Conservation (phyloP, 345 rosid species). For the Pugionium cornutum region DNA sequence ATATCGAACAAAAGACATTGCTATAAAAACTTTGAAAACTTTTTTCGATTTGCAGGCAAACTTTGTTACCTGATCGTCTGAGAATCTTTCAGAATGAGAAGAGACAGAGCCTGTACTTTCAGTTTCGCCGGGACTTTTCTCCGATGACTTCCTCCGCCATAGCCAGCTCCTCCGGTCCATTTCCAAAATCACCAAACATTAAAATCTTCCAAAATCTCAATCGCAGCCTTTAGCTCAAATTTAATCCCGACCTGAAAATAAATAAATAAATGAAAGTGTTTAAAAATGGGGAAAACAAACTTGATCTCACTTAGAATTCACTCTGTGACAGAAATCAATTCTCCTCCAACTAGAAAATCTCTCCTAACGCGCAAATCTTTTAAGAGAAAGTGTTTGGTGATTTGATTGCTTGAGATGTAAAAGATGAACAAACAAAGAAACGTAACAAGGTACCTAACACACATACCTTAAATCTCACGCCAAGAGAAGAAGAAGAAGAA, state of each 20-base stretch:
- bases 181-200: conserved; percentile 32
- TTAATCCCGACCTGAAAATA: conserved; percentile 34
- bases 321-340: conserved; percentile 40
- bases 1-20: conserved; percentile 2
- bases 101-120: conserved; percentile 70
- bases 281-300: not conserved
- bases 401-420: conserved; percentile 41
- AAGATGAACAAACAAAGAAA: conserved; percentile 36
- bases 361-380: conserved; percentile 2
- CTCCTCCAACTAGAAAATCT: conserved; percentile 19
- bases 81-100: conserved; percentile 66
- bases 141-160: conserved; percentile 73
- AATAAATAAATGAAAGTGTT: conserved; percentile 28
- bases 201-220: not conserved
- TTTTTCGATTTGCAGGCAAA: not conserved
- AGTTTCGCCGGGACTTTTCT: conserved; percentile 67
- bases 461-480: conserved; percentile 53
- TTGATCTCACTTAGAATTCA: conserved; percentile 59
- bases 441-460: conserved; percentile 41
- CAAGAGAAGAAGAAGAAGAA: conserved; percentile 27
- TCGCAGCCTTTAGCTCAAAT: conserved; percentile 22
- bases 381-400: conserved; percentile 30
- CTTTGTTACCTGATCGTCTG: conserved; percentile 62
- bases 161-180: conserved; percentile 77
- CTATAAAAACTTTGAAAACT: not conserved